phyloP scores from a whole-genome alignment of 768 basidiomycete genomes.

The Pleurotus eryngii region DNA sequence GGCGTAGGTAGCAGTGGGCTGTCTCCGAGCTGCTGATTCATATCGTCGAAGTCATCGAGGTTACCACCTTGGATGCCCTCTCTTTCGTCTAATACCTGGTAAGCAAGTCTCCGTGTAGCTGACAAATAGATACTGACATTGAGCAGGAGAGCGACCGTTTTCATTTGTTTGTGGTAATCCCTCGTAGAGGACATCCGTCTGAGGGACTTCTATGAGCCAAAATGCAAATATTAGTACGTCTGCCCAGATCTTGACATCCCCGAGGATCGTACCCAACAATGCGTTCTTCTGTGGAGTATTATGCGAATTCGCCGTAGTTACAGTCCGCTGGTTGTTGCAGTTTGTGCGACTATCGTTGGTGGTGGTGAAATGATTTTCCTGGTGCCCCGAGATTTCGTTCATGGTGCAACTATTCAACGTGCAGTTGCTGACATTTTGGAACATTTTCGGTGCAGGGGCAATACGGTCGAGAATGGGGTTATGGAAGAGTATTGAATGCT shows the following conservation, averaged over 20 bases:
- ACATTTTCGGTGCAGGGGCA: not conserved
- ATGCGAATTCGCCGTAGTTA: not conserved
- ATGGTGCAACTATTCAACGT: not conserved
- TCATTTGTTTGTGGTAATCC: too few species aligned
- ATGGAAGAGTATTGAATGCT: too few species aligned
- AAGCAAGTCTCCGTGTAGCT: too few species aligned
- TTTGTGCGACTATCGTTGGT: not conserved
- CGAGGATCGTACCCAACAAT: not conserved
- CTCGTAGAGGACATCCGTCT: too few species aligned
- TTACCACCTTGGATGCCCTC: too few species aligned
- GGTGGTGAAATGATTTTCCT: constrained; percentile 1
- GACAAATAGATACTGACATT: too few species aligned
- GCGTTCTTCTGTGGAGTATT: not conserved
- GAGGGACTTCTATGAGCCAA: too few species aligned
- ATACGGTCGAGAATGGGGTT: not conserved
- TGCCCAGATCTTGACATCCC: too few species aligned
- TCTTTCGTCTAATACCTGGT: too few species aligned
- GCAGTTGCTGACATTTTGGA: not conserved
- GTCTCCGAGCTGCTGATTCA: not conserved
- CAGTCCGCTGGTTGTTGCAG: not conserved
- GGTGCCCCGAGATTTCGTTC: not conserved
- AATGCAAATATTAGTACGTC: too few species aligned
- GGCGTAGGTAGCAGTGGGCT: not conserved
- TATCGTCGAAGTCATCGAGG: too few species aligned
- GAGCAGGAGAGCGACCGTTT: too few species aligned